Conservation (phyloP, 1,284 basidiomycete species). For the Apiotrichum gracile region DNA sequence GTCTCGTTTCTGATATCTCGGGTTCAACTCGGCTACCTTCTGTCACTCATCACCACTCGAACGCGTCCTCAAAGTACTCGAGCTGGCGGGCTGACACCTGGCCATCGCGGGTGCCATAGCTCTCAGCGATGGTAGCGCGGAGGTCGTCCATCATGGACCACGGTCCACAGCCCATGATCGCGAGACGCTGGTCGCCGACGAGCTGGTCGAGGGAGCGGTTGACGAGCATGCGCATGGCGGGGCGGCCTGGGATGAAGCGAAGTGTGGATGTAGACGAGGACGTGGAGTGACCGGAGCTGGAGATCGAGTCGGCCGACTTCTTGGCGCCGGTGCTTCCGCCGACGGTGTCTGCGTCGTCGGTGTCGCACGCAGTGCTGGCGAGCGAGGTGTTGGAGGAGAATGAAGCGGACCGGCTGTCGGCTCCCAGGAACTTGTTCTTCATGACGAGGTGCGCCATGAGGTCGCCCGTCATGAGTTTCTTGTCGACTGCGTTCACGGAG, state of each 20-base stretch:
- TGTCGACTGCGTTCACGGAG: too few relatives aligned
- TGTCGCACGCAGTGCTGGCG: background rate
- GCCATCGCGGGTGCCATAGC: slow-evolving; percentile 18
- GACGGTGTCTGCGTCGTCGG: background rate
- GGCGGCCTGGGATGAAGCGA: slow-evolving; percentile 16
- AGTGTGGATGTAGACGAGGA: background rate
- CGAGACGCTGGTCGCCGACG: slow-evolving; percentile 17
- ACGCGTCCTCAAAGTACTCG: slow-evolving; percentile 32
- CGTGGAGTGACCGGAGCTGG: background rate
- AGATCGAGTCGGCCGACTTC: background rate
- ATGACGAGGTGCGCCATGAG: background rate
- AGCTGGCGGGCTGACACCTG: slow-evolving; percentile 14
- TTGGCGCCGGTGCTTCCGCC: background rate
- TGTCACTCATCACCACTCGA: slow-evolving; percentile 19
- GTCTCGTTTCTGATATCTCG: background rate
- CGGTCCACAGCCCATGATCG: slow-evolving; percentile 30
- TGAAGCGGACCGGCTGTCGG: background rate
- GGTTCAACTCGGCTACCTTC: background rate
- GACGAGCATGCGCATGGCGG: slow-evolving; percentile 19
- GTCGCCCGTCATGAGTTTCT: background rate
- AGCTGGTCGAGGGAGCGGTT: slow-evolving; percentile 3
- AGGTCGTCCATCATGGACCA: slow-evolving; percentile 33
- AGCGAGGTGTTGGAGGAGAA: background rate
- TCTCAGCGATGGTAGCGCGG: slow-evolving; percentile 12
- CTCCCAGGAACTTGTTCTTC: background rate